These are phyloP conservation scores for Myriosclerotinia duriaeana DNA, from an alignment of 2,329 filamentous ascomycete species.

Conservation along the genomic window DNA sequence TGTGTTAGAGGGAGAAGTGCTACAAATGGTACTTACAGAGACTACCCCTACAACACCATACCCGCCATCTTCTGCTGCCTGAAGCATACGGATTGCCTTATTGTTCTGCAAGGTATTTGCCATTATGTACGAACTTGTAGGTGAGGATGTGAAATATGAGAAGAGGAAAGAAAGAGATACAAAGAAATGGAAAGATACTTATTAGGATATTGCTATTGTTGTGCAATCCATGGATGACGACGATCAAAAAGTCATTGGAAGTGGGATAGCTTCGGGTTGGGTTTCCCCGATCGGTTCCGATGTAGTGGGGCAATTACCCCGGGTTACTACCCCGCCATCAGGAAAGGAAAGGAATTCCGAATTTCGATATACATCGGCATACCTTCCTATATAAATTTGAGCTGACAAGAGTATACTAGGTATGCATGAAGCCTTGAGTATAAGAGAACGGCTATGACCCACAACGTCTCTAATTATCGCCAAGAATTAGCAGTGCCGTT, in stretches of 20 bases:
- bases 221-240: not conserved
- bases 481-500: not conserved
- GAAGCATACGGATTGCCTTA: slow-evolving; percentile 22
- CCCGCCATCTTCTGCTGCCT: slow-evolving; percentile 51
- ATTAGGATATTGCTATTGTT: not conserved
- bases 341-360: not conserved
- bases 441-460: not conserved
- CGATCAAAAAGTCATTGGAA: not conserved
- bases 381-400: not conserved
- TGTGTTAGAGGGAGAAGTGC: not conserved
- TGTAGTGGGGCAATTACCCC: not conserved
- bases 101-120: slow-evolving; percentile 14
- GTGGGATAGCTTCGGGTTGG: not conserved
- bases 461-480: not conserved
- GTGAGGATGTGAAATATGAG: not conserved
- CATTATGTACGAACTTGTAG: not conserved
- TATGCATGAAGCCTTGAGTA: not conserved
- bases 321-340: not conserved
- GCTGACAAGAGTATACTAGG: not conserved
- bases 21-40: slow-evolving; percentile 40
- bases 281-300: not conserved
- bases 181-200: not conserved
- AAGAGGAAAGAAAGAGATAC: not conserved
- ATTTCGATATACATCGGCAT: not conserved
- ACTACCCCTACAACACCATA: slow-evolving; percentile 56